These are phyloP conservation scores for Psilocybe cyanescens DNA, from an alignment of 768 basidiomycete genomes.

Conservation along the genomic window DNA sequence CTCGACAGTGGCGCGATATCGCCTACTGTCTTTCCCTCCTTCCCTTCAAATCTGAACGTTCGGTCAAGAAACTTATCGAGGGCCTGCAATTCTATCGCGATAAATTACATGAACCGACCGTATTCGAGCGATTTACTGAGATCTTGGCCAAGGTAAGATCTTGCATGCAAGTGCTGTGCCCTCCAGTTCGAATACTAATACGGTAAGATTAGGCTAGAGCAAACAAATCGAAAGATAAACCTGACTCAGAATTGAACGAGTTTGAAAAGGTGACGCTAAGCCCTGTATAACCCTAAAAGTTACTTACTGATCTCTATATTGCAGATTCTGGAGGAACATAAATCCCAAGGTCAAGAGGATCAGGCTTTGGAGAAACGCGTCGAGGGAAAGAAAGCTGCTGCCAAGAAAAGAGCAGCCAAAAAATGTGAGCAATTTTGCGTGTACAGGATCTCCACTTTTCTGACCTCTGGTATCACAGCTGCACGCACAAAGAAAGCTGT, in stretches of 20 bases:
- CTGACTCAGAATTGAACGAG: slow-evolving; percentile 92
- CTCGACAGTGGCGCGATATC: slow-evolving; percentile 97
- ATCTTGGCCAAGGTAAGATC: slow-evolving; percentile 81
- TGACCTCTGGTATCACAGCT: slow-evolving; percentile 10
- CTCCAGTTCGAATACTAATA: not conserved
- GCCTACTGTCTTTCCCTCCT: slow-evolving; percentile 93
- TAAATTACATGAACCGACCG: slow-evolving; percentile 87
- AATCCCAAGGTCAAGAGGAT: slow-evolving; percentile 87
- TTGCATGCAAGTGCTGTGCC: not conserved
- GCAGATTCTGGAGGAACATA: slow-evolving; percentile 85
- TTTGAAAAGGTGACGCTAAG: slow-evolving; percentile 75
- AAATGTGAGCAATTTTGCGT: slow-evolving; percentile 33
- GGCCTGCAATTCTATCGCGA: slow-evolving; percentile 92
- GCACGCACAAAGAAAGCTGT: slow-evolving; percentile 23
- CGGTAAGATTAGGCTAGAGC: slow-evolving; percentile 62
- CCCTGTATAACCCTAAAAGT: no score
- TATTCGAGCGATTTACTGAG: slow-evolving; percentile 83
- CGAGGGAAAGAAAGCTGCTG: slow-evolving; percentile 81
- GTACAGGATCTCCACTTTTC: not conserved
- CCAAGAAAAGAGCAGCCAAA: slow-evolving; percentile 66
- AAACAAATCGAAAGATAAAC: slow-evolving; percentile 92
- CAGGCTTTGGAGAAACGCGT: slow-evolving; percentile 88
- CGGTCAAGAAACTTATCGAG: slow-evolving; percentile 95
- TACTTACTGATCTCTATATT: not conserved
- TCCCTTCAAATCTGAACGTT: slow-evolving; percentile 96